Evolutionary conservation across 176 grass and related monocot genomes (phyloP).

Genomic region (Phragmites australis): DNA sequence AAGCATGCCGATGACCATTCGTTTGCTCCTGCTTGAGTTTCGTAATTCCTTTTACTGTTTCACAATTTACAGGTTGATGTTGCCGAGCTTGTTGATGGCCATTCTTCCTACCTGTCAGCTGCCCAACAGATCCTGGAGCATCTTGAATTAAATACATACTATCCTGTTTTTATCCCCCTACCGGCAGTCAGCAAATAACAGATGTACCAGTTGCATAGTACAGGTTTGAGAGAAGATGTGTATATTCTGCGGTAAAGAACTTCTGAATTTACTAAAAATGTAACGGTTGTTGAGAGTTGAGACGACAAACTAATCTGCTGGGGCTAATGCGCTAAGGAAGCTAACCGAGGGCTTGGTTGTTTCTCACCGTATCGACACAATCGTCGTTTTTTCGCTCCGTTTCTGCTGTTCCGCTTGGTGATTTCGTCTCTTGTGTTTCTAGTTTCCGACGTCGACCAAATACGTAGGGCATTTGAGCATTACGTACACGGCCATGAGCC

Average conservation of each 20-base stretch:
- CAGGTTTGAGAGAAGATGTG: neutral
- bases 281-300: neutral
- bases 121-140: slow-evolving; percentile 62
- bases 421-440: neutral
- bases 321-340: neutral
- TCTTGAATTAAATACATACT: slow-evolving; percentile 74
- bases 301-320: neutral
- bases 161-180: slow-evolving; percentile 63
- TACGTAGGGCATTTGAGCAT: neutral
- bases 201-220: slow-evolving; percentile 3
- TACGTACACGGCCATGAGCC: neutral
- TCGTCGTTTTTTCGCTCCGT: neutral
- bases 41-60: neutral
- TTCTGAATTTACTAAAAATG: neutral
- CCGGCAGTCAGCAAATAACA: neutral
- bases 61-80: slow-evolving; percentile 66
- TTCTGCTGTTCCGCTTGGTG: neutral
- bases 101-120: slow-evolving; percentile 69
- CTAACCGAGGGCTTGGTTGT: too few relatives aligned
- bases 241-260: neutral
- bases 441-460: neutral
- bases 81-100: slow-evolving; percentile 66
- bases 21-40: neutral
- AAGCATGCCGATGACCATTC: neutral
- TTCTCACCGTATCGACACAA: neutral